These are phyloP conservation scores for Aspergillus tanneri DNA, from an alignment of 2,329 filamentous ascomycete genomes.

Conservation along the genomic window DNA sequence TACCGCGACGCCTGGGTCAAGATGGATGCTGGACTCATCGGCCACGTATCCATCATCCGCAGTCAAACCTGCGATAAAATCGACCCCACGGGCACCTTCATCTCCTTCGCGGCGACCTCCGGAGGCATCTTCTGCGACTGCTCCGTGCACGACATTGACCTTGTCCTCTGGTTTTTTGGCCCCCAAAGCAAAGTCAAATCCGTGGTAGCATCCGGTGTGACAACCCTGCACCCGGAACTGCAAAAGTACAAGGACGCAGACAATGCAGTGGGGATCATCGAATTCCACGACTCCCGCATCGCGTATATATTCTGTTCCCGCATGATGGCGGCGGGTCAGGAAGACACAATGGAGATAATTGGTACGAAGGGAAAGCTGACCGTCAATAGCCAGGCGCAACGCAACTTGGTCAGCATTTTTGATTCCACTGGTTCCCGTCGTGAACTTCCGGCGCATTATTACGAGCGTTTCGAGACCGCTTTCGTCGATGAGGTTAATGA, in stretches of 20 bases:
- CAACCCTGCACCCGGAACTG: conserved; percentile 29
- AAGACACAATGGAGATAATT: conserved; percentile 35
- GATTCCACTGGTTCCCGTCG: conserved; percentile 35
- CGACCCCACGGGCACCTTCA: conserved; percentile 62
- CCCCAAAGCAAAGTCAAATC: conserved; percentile 29
- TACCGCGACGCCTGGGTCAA: conserved; percentile 57
- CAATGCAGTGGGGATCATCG: conserved; percentile 38
- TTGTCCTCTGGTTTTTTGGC: conserved; percentile 40
- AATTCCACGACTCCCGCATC: conserved; percentile 40
- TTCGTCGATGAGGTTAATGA: conserved; percentile 44
- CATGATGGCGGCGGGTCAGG: conserved; percentile 39
- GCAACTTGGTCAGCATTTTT: conserved; percentile 36
- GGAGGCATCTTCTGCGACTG: conserved; percentile 67
- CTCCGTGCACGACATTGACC: conserved; percentile 64
- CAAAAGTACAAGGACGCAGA: conserved; percentile 35
- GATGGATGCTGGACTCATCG: conserved; percentile 52
- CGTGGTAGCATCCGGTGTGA: conserved; percentile 31
- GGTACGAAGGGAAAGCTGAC: conserved; percentile 22
- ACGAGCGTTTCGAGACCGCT: conserved; percentile 41
- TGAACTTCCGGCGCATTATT: conserved; percentile 42
- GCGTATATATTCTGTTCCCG: conserved; percentile 35
- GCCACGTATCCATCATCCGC: conserved; percentile 56
- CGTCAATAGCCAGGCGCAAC: conserved; percentile 22
- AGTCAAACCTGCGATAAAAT: conserved; percentile 63
- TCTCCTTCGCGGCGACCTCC: conserved; percentile 59